Base-by-base conservation (phyloP, 2,329 filamentous ascomycete species). In the Cyanodermella asteris region DNA sequence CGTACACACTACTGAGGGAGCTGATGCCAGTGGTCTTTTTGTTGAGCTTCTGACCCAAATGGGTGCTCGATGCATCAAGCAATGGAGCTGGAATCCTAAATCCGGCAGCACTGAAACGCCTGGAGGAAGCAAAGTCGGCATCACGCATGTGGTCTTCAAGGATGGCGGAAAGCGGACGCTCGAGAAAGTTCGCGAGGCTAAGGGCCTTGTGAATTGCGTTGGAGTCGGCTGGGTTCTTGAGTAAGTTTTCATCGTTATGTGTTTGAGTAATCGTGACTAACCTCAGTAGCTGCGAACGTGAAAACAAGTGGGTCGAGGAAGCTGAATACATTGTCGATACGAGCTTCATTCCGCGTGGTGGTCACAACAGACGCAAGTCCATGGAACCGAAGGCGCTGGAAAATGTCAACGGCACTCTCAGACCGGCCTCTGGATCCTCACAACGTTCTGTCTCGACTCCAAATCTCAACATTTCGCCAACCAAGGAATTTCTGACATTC, bases 91-190 rank as follows among this genome's bases (percentile, higher is more conserved):
- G 72, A 72, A 72, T 39, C 65, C 67, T n/a, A 40, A 45, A n/a
- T 36, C 45, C 11, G 53, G 50, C 32, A 25, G 49, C 13, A 26
- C 13, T 16, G 12, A 46, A 16, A 28, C 21, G 12, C 38, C 35
- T 27, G 32, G 28, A 26, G 50, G 45, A 24, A 38, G 40, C 24
- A 73, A 68, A 42, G 54, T 78, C 30, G 74, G 72, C 5, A 77
- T 91, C 38, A 91, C 80, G 0, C 81, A 91, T 41, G 75, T 91
- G 6, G 67, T 91, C 5, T 91, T 71, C 56, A 91, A 91, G 45
- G 81, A 91, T 40, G 81, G 81, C 22, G 70, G 70, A 20, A 71
- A 72, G 40, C 60, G 72, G 14, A 91, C 80, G 1, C 49, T 91
- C 35, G 72, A 90, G 42, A 90, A 81, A 48, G 72, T 84, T 5